These are phyloP conservation scores for Knoxdaviesia capensis DNA, from an alignment of 2,329 filamentous ascomycete species.

Conservation along the genomic window DNA sequence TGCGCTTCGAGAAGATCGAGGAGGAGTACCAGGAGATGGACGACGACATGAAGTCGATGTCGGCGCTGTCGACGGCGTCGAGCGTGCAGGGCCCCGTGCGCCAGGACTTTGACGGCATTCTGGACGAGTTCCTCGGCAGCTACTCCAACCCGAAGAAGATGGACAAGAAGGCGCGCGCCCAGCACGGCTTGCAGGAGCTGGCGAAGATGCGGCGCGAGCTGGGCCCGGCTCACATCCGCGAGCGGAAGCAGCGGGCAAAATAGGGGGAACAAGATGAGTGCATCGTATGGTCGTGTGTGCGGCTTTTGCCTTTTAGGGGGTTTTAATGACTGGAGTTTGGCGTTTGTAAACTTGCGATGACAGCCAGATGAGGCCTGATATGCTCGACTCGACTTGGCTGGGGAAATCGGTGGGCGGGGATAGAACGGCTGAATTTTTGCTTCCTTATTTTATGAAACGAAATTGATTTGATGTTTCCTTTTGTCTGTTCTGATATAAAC, in stretches of 20 bases:
- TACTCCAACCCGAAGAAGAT: constrained; percentile 55
- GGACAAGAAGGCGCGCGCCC: constrained; percentile 63
- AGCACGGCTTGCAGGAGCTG: constrained; percentile 68
- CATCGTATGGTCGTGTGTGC: too few relatives aligned
- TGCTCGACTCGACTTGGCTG: too few relatives aligned
- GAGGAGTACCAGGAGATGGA: constrained; percentile 43
- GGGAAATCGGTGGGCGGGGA: too few relatives aligned
- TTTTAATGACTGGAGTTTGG: too few relatives aligned
- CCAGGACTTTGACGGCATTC: constrained; percentile 67
- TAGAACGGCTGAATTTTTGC: too few relatives aligned
- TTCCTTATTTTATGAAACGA: too few relatives aligned
- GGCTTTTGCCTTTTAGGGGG: too few relatives aligned
- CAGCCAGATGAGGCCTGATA: too few relatives aligned
- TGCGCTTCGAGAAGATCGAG: constrained; percentile 79
- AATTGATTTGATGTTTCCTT: too few relatives aligned
- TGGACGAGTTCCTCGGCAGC: constrained; percentile 78
- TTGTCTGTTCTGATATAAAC: too few relatives aligned
- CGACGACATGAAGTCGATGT: constrained; percentile 31
- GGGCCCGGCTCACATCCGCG: constrained; percentile 49
- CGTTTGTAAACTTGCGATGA: too few relatives aligned
- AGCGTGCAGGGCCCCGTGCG: constrained; percentile 49
- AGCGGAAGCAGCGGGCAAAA: constrained; percentile 3
- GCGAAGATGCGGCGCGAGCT: constrained; percentile 72
- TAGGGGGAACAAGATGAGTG: too few relatives aligned
- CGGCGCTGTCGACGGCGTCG: constrained; percentile 40